These are phyloP conservation scores for Xylariaceae sp. DNA, from an alignment of 2,329 filamentous ascomycete species.

Conservation along the genomic window DNA sequence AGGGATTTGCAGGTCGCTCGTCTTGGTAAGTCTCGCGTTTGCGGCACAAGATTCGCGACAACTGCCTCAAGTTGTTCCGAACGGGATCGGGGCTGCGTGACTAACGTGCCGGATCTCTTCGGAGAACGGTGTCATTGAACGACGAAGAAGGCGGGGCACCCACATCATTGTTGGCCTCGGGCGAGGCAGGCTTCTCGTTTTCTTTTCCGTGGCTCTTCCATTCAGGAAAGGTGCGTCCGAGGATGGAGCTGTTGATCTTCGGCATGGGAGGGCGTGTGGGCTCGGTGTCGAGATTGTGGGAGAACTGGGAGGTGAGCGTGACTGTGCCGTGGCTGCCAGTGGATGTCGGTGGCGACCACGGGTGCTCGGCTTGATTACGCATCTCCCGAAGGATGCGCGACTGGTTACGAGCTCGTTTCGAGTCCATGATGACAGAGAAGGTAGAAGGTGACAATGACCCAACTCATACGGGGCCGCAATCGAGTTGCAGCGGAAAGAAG, in stretches of 20 bases:
- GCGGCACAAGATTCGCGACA: conserved; percentile 5
- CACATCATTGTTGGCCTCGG: conserved; percentile 24
- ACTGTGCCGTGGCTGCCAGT: conserved; percentile 54
- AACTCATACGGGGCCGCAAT: conserved; percentile 12
- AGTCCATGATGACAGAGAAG: conserved; percentile 21
- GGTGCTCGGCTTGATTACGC: conserved; percentile 41
- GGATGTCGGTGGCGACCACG: conserved; percentile 54
- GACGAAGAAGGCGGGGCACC: conserved; percentile 4
- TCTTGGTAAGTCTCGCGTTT: conserved; percentile 1
- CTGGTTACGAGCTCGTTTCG: conserved; percentile 27
- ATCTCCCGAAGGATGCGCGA: conserved; percentile 35
- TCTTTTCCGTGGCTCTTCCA: conserved; percentile 34
- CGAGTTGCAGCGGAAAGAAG: conserved; percentile 1
- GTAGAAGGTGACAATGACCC: conserved; percentile 12
- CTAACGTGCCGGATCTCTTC: conserved; percentile 14
- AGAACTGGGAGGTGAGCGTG: conserved; percentile 50
- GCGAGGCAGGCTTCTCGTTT: conserved; percentile 33
- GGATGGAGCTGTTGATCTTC: conserved; percentile 33
- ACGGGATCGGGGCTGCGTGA: conserved; percentile 12
- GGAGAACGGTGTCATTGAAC: conserved; percentile 8
- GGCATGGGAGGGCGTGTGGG: conserved; percentile 39
- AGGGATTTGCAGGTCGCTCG: neutral
- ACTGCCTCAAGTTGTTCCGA: neutral
- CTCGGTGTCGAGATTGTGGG: conserved; percentile 49
- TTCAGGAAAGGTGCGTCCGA: conserved; percentile 48